Evolutionary conservation across 164 flowering plant species (phyloP), one percentile per base, ranked within the genome.

Genomic region (Piper betle): DNA sequence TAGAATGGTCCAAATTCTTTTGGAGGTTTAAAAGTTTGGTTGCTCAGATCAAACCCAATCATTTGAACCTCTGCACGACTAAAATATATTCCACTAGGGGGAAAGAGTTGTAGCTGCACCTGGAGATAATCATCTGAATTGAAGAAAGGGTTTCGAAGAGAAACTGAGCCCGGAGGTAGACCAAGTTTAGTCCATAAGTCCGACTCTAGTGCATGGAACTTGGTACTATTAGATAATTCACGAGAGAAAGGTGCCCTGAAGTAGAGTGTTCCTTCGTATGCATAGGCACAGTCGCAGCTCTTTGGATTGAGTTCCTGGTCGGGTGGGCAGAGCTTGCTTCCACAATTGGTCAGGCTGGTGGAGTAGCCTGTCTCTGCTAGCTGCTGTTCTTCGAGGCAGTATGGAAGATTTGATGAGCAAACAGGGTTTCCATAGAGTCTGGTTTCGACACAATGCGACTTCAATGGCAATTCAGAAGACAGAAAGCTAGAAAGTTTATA

Each of bases 221-320:
- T 6, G 39, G 69, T 81, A 17, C 59, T 77, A 66, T 86, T 83
- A 42, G 97, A 68, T 75, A 89, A 39, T 7, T 84, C 97, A 20
- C 88, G 66, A 72, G 89, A 93, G 40, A 62, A 69, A 53, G 97
- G 94, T 69, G 78, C 96, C 78, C 93, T 79, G 72, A 93, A 90
- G 65, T 75, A 75, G 19, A 89, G 48, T n/a, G 81, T 84, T 54
- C 98, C 97, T 65, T 78, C 75, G 63, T 79, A 93, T 62, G 98
- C 94, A 72, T 80, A 82, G 12, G 86, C 81, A 70, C 98, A 93
- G 6, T 74, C 78, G 63, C 98, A 92, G 68, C 87, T 85, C 72
- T 84, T 91, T 63, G 98, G 98, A 66, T 69, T 84, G 57, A 78
- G 75, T 62, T 70, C 81, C 74, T 81, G 81, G 55, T 74, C 85